Conservation (phyloP, 2,329 filamentous ascomycete species). For the Eutypella sp. region DNA sequence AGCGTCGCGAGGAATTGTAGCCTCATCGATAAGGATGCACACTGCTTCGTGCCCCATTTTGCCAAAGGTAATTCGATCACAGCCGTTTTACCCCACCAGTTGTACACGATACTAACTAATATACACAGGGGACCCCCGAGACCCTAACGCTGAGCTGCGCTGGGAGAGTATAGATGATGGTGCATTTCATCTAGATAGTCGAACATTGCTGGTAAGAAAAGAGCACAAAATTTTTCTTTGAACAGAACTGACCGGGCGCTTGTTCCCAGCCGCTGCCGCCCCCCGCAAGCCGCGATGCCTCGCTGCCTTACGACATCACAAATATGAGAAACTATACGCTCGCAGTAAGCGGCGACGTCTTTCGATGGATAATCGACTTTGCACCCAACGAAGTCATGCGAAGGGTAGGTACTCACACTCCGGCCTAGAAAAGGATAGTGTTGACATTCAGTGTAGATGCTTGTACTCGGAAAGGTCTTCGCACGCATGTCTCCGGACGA, state of each 20-base stretch:
- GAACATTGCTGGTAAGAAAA: constrained; percentile 61
- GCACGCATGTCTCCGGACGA: constrained; percentile 98
- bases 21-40: constrained; percentile 72
- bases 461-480: constrained; percentile 87
- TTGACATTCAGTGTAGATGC: constrained; percentile 57
- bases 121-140: constrained; percentile 59
- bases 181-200: constrained; percentile 69
- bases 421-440: background rate
- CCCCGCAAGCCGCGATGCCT: constrained; percentile 69
- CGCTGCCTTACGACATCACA: constrained; percentile 77
- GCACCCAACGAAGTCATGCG: constrained; percentile 75
- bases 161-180: constrained; percentile 97
- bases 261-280: constrained; percentile 59
- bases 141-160: constrained; percentile 65
- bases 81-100: background rate
- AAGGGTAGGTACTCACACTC: constrained; percentile 40
- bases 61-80: constrained; percentile 54
- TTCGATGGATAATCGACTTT: constrained; percentile 94
- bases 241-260: constrained; percentile 2
- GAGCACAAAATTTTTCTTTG: background rate
- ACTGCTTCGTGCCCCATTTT: constrained; percentile 92
- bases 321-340: constrained; percentile 82
- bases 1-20: constrained; percentile 90
- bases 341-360: constrained; percentile 88
- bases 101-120: background rate